Percentiles rank a stretch among this genome's conserved stretches.
These are phyloP conservation scores for Trypanosoma grayi DNA, from an alignment of 208 protist genomes.

Conservation along the genomic window DNA sequence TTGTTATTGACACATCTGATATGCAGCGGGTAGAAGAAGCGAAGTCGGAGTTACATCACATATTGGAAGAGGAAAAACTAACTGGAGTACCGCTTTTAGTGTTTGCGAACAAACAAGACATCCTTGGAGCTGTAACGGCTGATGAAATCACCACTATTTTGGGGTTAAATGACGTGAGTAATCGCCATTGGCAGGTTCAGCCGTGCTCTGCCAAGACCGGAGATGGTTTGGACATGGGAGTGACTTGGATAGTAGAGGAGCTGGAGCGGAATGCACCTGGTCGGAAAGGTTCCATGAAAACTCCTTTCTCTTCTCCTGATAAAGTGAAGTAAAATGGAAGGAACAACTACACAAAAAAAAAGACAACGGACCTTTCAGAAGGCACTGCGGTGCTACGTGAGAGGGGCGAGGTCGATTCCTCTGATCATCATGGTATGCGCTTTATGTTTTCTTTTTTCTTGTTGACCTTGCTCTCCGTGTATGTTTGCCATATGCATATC, in stretches of 20 bases:
- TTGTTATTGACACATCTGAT: constrained; percentile 94
- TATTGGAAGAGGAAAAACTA: constrained; percentile 95
- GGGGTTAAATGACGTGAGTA: constrained; percentile 72
- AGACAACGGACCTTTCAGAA: too few relatives aligned
- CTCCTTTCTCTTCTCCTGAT: too few relatives aligned
- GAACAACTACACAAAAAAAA: too few relatives aligned
- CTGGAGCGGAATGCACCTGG: constrained; percentile 16
- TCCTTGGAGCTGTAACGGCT: constrained; percentile 79
- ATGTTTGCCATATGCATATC: too few relatives aligned
- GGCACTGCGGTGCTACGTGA: too few relatives aligned
- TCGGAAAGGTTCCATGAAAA: too few relatives aligned
- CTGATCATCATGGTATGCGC: too few relatives aligned
- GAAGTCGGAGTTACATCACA: constrained; percentile 73
- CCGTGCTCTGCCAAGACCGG: constrained; percentile 92
- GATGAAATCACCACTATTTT: constrained; percentile 72
- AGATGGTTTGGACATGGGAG: constrained; percentile 87
- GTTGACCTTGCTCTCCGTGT: too few relatives aligned
- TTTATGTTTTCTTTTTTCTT: neutral
- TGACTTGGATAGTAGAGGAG: constrained; percentile 88
- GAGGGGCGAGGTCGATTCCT: too few relatives aligned
- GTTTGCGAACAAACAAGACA: constrained; percentile 98
- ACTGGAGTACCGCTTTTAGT: constrained; percentile 92
- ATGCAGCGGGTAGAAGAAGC: constrained; percentile 87
- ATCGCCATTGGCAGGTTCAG: constrained; percentile 93
- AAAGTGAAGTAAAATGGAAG: too few relatives aligned